Percentiles rank a stretch among this genome's conserved stretches.
Conservation (phyloP, 192 early-diverging fungal genomes). For the Mortierella antarctica region DNA sequence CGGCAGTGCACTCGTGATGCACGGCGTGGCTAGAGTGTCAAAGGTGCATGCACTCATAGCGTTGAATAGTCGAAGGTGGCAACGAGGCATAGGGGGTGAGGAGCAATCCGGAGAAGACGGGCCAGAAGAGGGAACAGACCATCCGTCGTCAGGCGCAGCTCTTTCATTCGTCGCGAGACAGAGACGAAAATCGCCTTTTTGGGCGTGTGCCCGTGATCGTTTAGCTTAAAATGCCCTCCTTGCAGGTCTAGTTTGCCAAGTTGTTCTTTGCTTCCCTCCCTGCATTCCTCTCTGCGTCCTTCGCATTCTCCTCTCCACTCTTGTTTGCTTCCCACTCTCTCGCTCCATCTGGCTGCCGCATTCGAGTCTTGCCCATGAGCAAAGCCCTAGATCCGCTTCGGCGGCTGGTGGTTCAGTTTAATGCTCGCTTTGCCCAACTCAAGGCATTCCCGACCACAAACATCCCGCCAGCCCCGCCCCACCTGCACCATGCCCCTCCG, state of each 20-base stretch:
- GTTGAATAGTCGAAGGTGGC: no score
- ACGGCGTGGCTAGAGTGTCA: no score
- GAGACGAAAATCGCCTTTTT: no score
- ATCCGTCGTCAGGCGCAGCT: no score
- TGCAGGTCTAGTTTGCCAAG: neutral
- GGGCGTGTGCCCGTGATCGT: no score
- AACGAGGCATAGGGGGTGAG: no score
- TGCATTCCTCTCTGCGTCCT: neutral
- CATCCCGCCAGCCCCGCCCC: constrained; percentile 32
- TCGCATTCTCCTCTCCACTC: neutral
- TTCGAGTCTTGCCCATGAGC: constrained; percentile 24
- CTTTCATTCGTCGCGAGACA: no score
- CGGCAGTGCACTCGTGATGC: no score
- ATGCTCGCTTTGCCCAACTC: constrained; percentile 45
- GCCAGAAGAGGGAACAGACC: no score
- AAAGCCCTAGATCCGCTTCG: constrained; percentile 52
- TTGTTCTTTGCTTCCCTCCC: neutral
- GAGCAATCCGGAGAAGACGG: neutral
- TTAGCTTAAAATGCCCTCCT: no score
- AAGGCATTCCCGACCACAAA: constrained; percentile 38
- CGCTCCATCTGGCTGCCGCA: neutral
- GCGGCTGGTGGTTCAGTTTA: constrained; percentile 54
- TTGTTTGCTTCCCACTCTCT: neutral
- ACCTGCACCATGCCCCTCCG: constrained; percentile 21
- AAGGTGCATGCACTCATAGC: no score